Base-by-base conservation (phyloP, 1,139 yeast genomes). In the Yamadazyma blattariae region DNA sequence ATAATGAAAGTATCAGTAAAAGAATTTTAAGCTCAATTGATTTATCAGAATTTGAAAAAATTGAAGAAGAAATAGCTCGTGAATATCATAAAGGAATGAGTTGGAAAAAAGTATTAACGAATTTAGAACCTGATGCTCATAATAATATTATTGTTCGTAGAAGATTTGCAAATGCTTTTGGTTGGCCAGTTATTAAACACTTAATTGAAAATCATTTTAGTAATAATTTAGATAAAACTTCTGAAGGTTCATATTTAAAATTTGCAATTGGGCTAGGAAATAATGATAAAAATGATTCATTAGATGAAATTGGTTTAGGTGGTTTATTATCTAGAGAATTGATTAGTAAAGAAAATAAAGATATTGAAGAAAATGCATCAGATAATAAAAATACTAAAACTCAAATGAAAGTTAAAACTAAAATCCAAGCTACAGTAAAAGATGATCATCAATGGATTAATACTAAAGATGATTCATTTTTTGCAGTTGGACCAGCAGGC, bases 121-220 rank as follows among this genome's bases (percentile, higher is more conserved):
- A 79, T 33, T 63, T 94, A 39, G 79, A 80, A 43, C 96, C 97
- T 0, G 99, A 92, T 59, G 96, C 99, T 0, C 99, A 92, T 53
- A 92, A 92, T 54, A 94, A 90, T 51, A 90, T 92, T 33, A 71
- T 87, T 23, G 98, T 92, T 1, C 66, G 99, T 44, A 69, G 99
- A 48, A 64, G 90, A 41, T 92, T 87, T 65, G 82, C 95, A 9
- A 92, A 92, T 63, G 95, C 97, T 0, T 89, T 84, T 60, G 99
- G 99, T 1, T 90, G 97, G 96, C 89, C 87, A 0, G 96, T 89
- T 0, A 71, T 92, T 24, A 86, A 84, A 35, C 97, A 92, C 58
- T 51, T 92, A 44, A 86, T 84, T 18, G 46, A 51, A 9, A 50
- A 50, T 29, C 68, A 62, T 47, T 62, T 62, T 40, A 23, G 6